Percentiles rank a stretch among this genome's conserved stretches.
These are phyloP conservation scores for Kalaharituber pfeilii DNA, from an alignment of 2,329 filamentous ascomycete species.

Conservation along the genomic window DNA sequence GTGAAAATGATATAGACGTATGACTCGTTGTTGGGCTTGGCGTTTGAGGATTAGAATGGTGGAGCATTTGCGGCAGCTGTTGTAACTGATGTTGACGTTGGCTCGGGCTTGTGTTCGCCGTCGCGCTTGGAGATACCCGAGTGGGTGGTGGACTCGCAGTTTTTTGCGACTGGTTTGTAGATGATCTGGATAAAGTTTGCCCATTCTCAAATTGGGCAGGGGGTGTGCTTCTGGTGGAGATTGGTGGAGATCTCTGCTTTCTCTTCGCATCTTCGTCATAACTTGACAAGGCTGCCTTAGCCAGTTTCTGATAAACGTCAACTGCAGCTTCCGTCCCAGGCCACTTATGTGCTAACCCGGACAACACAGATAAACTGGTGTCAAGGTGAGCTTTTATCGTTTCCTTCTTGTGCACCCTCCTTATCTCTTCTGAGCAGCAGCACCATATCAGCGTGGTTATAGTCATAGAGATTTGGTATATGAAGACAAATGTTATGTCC, in stretches of 20 bases:
- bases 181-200: background rate
- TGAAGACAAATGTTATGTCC: conserved; percentile 87
- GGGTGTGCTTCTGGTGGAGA: conserved; percentile 5
- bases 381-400: conserved; percentile 61
- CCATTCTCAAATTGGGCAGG: background rate
- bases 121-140: background rate
- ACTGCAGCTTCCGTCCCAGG: conserved; percentile 73
- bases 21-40: background rate
- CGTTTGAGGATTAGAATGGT: background rate
- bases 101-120: background rate
- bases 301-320: conserved; percentile 71
- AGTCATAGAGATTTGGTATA: conserved; percentile 75
- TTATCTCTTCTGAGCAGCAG: conserved; percentile 69
- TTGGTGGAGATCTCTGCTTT: conserved; percentile 4
- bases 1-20: background rate
- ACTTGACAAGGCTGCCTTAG: conserved; percentile 69
- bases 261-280: conserved; percentile 43
- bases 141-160: background rate
- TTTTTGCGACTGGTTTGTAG: background rate
- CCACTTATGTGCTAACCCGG: conserved; percentile 71
- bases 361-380: conserved; percentile 59
- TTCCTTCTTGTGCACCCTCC: conserved; percentile 51
- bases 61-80: background rate
- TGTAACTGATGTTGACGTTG: background rate
- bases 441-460: conserved; percentile 87